Evolutionary conservation across 163 green algal species (phyloP), one percentile per base, ranked within the genome.

Genomic region (Prototheca cutis): DNA sequence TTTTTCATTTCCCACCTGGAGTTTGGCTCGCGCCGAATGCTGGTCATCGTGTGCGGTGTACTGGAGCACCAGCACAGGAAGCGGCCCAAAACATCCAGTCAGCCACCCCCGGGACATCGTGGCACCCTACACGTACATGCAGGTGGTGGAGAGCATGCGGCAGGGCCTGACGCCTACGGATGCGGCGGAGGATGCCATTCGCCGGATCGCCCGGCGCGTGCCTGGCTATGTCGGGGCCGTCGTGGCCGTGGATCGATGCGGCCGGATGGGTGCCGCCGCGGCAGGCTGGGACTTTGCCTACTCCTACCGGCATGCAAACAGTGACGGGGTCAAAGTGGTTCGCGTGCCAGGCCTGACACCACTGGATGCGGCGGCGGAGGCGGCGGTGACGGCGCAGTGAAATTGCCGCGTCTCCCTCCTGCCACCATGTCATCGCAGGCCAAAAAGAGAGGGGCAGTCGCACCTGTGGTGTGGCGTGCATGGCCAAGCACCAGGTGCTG

Each of bases 131-230:
- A 21, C 36, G 36, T 13, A 8, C 13, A 5, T 19, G 42, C 63
- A 79, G 55, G 78, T 76, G 8, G 79, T 88, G 18, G 81, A 85
- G 53, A 70, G 48, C 31, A 80, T 89, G 80, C 56, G 80, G 15
- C 62, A 27, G 3, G 82, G 82, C 4, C 30, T 67, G n/a, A 49
- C 19, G 23, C 80, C 81, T 1, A 51, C 55, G 32, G 21, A 65
- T 24, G 82, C 82, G 15, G 78, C 73, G 3, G 71, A 84, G 40
- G 73, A 73, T 8, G 72, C 70, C 2, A 53, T 86, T 3, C 25
- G 23, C 19, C 70, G 76, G 53, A 86, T 86, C 2, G 63, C 63
- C 2, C 49, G 32, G 2, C 28, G 56, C 3, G 69, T 72, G 29
- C 69, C 69, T 0, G 40, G 42, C 3, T 86, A 81, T 52, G 56